Evolutionary conservation across 768 basidiomycete species (phyloP).

Genomic region (Tulasnella sp.): DNA sequence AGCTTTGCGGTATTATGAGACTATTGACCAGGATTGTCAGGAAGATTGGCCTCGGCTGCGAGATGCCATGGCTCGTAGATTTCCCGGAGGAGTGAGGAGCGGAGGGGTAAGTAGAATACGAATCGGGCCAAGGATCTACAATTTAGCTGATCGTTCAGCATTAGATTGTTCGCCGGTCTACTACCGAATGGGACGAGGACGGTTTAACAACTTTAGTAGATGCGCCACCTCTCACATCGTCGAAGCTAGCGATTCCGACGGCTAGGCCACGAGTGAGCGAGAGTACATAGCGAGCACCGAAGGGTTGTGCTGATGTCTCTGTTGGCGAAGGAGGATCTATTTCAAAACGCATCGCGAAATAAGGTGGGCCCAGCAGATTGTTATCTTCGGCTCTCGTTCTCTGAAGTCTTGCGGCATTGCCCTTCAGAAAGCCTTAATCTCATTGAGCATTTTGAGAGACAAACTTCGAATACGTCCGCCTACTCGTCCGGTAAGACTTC

Average conservation of each 20-base stretch:
- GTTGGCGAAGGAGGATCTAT: background rate
- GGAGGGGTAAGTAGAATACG: background rate
- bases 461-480: no score
- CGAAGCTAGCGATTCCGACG: background rate
- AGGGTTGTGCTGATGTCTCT: background rate
- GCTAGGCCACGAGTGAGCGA: background rate
- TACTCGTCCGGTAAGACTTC: background rate
- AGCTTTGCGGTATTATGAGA: background rate
- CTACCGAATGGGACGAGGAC: background rate
- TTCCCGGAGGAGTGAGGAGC: background rate
- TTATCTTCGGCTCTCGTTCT: background rate
- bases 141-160: background rate
- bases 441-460: no score
- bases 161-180: background rate
- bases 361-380: background rate
- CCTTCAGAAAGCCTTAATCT: background rate
- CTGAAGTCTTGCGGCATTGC: background rate
- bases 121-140: no score
- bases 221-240: background rate
- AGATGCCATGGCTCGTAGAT: background rate
- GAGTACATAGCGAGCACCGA: no score
- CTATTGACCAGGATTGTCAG: background rate
- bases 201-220: background rate
- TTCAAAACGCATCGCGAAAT: background rate
- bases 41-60: background rate